phyloP scores from a whole-genome alignment of 352 stramenopile species.

The Globisporangium polare region DNA sequence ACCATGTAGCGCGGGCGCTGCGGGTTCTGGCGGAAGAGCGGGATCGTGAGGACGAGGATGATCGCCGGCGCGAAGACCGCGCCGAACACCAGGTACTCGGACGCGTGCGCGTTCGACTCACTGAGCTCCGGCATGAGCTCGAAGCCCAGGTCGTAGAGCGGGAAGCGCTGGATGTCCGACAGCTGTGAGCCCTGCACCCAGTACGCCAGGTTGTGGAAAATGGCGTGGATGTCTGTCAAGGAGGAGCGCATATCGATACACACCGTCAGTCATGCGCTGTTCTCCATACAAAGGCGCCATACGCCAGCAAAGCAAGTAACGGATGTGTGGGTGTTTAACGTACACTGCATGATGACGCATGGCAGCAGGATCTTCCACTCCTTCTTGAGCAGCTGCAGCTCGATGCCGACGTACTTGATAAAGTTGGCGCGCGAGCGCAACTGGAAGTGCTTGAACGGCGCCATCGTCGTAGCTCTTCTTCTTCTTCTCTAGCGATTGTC shows the following conservation, averaged over 20 bases:
- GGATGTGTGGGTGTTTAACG: slow-evolving; percentile 10
- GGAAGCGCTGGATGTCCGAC: slow-evolving; percentile 59
- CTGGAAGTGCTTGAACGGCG: slow-evolving; percentile 32
- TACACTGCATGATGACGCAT: slow-evolving; percentile 82
- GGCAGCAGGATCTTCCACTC: slow-evolving; percentile 77
- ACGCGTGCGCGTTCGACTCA: slow-evolving; percentile 38
- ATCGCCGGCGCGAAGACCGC: slow-evolving; percentile 70
- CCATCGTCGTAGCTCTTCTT: background rate
- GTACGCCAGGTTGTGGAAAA: slow-evolving; percentile 88
- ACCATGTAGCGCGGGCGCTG: slow-evolving; percentile 66
- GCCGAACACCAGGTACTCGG: slow-evolving; percentile 79
- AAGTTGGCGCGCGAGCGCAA: slow-evolving; percentile 55
- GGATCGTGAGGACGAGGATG: slow-evolving; percentile 57
- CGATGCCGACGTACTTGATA: slow-evolving; percentile 57
- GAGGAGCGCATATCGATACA: background rate
- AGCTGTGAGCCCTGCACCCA: slow-evolving; percentile 75
- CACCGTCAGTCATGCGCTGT: background rate
- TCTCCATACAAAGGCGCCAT: too few relatives aligned
- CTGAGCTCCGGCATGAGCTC: slow-evolving; percentile 65
- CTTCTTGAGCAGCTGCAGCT: slow-evolving; percentile 48
- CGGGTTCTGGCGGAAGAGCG: slow-evolving; percentile 60
- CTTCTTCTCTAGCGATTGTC: background rate
- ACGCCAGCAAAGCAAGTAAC: background rate
- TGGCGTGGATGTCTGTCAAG: slow-evolving; percentile 53
- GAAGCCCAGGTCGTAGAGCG: slow-evolving; percentile 76